These are phyloP conservation scores for Cylindrotheca fusiformis DNA, from an alignment of 108 stramenopile species.

Conservation along the genomic window DNA sequence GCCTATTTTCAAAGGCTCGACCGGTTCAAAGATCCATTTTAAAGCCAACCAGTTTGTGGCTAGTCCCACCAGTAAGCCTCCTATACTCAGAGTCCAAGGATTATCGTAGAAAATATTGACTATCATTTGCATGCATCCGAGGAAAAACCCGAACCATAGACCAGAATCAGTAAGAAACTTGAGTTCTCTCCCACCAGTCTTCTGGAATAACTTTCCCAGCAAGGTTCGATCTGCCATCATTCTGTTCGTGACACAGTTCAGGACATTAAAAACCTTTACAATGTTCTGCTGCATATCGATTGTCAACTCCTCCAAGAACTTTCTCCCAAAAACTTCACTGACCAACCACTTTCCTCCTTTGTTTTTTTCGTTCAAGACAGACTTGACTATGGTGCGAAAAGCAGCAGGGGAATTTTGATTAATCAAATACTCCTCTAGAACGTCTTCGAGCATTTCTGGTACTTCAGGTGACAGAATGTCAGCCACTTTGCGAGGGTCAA, in stretches of 20 bases:
- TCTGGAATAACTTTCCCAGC: constrained; percentile 72
- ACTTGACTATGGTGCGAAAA: constrained; percentile 15
- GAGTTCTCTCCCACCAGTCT: constrained; percentile 77
- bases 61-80: constrained; percentile 86
- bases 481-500: constrained; percentile 66
- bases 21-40: constrained; percentile 95
- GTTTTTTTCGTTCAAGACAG: background rate
- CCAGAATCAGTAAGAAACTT: constrained; percentile 86
- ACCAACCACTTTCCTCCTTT: background rate
- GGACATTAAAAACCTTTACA: constrained; percentile 57
- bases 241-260: constrained; percentile 83
- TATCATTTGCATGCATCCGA: constrained; percentile 91
- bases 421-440: constrained; percentile 43
- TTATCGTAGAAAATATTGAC: constrained; percentile 91
- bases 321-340: too few relatives aligned
- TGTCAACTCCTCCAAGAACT: constrained; percentile 46
- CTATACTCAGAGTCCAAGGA: constrained; percentile 89
- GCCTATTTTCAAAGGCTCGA: constrained; percentile 85
- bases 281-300: constrained; percentile 73
- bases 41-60: constrained; percentile 93
- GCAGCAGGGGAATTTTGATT: constrained; percentile 2
- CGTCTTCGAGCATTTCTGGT: constrained; percentile 48
- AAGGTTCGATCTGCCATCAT: constrained; percentile 79
- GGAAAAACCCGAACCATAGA: constrained; percentile 90
- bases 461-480: constrained; percentile 63